Evolutionary conservation across 2,329 filamentous ascomycete species (phyloP).

Genomic region (Pezicula rhizophila): DNA sequence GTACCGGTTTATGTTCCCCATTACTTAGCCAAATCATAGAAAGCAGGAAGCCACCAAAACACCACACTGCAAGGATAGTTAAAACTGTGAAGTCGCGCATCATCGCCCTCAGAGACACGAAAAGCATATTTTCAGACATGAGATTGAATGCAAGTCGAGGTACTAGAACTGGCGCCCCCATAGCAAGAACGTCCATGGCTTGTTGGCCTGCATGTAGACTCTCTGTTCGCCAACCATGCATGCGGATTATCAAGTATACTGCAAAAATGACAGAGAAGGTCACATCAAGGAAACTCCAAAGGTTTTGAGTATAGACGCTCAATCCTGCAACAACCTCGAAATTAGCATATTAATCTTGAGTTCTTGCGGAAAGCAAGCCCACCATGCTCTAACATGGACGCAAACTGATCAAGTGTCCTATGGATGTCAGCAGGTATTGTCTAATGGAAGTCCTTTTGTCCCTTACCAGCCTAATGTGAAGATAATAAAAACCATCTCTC

Average conservation of each 20-base stretch:
- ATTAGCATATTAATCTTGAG: constrained; percentile 32
- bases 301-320: constrained; percentile 80
- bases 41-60: constrained; percentile 75
- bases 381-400: constrained; percentile 68
- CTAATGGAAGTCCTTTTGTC: neutral
- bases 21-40: constrained; percentile 74
- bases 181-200: constrained; percentile 71
- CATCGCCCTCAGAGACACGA: constrained; percentile 76
- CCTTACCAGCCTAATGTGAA: constrained; percentile 67
- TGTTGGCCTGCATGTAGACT: constrained; percentile 50
- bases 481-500: constrained; percentile 63
- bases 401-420: constrained; percentile 59
- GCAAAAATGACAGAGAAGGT: constrained; percentile 68
- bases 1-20: constrained; percentile 46
- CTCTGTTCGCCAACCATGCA: constrained; percentile 53
- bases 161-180: constrained; percentile 71
- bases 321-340: constrained; percentile 36
- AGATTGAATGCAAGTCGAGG: constrained; percentile 77
- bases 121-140: constrained; percentile 78
- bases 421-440: neutral
- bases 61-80: constrained; percentile 72
- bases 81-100: constrained; percentile 79
- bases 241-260: constrained; percentile 60
- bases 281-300: constrained; percentile 84
- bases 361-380: constrained; percentile 26